phyloP scores from a whole-genome alignment of 176 grass and related monocot genomes.

The Avena atlantica region DNA sequence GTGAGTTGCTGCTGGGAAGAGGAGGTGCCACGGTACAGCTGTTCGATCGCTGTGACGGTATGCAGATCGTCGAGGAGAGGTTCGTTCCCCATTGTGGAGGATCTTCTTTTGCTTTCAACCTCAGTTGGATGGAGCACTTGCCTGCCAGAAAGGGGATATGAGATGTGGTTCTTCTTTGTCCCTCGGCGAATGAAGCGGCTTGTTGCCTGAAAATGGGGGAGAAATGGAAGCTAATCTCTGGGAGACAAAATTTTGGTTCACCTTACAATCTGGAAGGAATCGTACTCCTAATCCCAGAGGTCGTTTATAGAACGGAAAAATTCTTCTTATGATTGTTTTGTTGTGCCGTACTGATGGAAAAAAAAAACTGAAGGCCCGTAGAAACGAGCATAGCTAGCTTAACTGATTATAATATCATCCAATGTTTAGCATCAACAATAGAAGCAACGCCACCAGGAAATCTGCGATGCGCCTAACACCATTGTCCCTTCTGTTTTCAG shows the following conservation, averaged over 20 bases:
- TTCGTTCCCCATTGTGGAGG: slow-evolving; percentile 18
- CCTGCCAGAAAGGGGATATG: background rate
- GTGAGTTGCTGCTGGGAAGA: slow-evolving; percentile 27
- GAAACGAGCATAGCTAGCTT: no score
- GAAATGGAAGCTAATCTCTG: background rate
- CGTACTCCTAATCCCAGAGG: background rate
- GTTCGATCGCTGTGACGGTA: background rate
- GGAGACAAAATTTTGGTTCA: background rate
- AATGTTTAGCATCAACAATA: background rate
- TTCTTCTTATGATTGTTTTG: background rate
- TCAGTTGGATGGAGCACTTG: background rate
- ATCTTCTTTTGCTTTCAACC: background rate
- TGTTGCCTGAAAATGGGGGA: background rate
- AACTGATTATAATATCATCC: no score
- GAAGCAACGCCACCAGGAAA: background rate
- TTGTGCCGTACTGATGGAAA: no score
- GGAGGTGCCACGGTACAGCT: background rate
- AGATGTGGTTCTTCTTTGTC: background rate
- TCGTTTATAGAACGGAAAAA: background rate
- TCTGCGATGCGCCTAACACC: background rate
- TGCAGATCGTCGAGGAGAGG: background rate
- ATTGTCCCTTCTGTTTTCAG: background rate
- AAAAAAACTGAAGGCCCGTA: no score
- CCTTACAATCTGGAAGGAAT: background rate
- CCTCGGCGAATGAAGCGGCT: background rate